Percentiles rank a stretch among this genome's conserved stretches.
Evolutionary conservation across 768 basidiomycete genomes (phyloP).

Genomic region (Dacryopinax spathularia): DNA sequence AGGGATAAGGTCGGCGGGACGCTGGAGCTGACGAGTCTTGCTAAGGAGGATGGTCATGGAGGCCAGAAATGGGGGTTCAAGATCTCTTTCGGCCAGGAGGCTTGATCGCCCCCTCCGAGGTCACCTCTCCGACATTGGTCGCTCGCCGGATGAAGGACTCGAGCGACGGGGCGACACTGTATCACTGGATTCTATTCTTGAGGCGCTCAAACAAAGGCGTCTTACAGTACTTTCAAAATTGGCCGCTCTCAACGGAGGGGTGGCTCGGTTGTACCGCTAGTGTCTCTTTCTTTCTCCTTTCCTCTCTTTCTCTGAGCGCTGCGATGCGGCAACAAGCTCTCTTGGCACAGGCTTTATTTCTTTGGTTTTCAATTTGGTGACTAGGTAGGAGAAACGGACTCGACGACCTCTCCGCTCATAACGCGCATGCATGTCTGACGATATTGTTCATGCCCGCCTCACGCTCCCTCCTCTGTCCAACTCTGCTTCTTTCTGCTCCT

Average conservation of each 20-base stretch:
- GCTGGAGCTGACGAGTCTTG: background rate
- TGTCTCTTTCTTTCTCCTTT: background rate
- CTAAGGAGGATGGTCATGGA: background rate
- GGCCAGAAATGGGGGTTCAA: background rate
- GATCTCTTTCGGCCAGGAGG: background rate
- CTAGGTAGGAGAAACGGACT: constrained; percentile 1
- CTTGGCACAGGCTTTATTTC: no score
- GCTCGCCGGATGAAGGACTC: background rate
- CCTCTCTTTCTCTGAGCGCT: no score
- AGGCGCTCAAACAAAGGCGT: no score
- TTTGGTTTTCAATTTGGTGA: no score
- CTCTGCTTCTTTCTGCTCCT: no score
- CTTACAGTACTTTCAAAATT: no score
- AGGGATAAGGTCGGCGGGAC: background rate
- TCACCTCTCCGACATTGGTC: background rate
- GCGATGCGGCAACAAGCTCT: no score
- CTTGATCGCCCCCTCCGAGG: background rate
- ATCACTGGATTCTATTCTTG: no score
- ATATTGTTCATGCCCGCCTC: background rate
- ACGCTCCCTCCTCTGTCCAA: background rate
- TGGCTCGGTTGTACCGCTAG: background rate
- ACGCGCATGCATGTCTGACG: background rate
- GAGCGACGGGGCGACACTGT: no score
- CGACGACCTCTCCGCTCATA: no score
- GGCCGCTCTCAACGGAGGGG: background rate